Base-by-base conservation (phyloP, 139 green algal species). In the Gonium pectorale region DNA sequence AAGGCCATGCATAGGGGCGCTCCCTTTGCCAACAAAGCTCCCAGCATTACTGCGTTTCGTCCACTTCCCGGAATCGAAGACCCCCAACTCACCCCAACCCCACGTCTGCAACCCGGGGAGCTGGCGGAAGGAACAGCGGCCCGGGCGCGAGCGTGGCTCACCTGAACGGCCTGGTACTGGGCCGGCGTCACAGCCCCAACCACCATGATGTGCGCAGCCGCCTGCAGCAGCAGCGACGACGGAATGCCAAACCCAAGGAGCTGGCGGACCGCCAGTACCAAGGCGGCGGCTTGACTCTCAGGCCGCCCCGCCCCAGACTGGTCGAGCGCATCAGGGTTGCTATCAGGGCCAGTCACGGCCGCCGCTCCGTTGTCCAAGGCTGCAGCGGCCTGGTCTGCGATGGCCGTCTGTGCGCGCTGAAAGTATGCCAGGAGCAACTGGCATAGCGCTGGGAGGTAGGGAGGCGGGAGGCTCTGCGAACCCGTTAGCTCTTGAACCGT, bases 91-190 rank as follows among this genome's bases (percentile, higher is more conserved):
- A 56, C 13, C 49, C 49, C 49, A 56, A 26, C 13, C 17, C 13
- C 49, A 26, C 13, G 49, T 56, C 13, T 56, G 17, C 49, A 56
- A 56, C 49, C 13, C 13, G 49, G 49, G 17, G 13, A 56, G 13
- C 13, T 13, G 49, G 13, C 49, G 49, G 13, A n/a, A 9, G 56
- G 15, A 64, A n/a, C n/a, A n/a, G n/a, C n/a, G n/a, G n/a, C n/a
- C n/a, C n/a, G n/a, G n/a, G n/a, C n/a, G n/a, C n/a, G n/a, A n/a
- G n/a, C n/a, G n/a, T n/a, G n/a, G n/a, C 62, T 11, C 26, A 52
- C 74, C 74, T 81, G 74, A 3, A 70, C 19, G 29, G 56, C 74
- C 56, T 70, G 41, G 74, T 81, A 81, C 4, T 81, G 74, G 9
- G 27, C 29, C 6, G 74, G 74, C 38, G 54, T 8, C 5, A 81